Percentiles rank a stretch among this genome's conserved stretches.
Evolutionary conservation across 305 asterid genomes (phyloP).

Genomic region (Fraxinus greggii): DNA sequence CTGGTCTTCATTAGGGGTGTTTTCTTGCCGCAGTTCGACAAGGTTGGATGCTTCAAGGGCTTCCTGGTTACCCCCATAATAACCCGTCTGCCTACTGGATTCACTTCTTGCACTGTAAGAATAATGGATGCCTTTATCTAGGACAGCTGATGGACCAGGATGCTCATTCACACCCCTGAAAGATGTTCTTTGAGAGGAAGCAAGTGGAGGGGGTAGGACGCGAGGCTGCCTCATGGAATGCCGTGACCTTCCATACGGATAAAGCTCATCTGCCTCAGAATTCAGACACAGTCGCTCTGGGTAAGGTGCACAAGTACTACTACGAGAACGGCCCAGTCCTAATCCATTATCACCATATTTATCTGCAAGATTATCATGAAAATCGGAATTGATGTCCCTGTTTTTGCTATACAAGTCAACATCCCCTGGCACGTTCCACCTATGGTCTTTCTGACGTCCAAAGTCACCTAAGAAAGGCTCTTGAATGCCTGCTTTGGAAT

Average conservation of each 20-base stretch:
- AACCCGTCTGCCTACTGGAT: conserved; percentile 40
- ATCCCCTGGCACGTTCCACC: conserved; percentile 67
- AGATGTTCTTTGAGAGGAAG: conserved; percentile 52
- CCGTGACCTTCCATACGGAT: conserved; percentile 79
- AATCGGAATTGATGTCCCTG: conserved; percentile 61
- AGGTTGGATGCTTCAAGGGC: conserved; percentile 45
- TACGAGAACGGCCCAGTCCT: conserved; percentile 56
- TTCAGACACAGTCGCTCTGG: conserved; percentile 58
- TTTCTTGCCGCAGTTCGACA: conserved; percentile 46
- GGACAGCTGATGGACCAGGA: conserved; percentile 48
- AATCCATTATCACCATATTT: conserved; percentile 67
- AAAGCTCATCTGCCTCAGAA: conserved; percentile 58
- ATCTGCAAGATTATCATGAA: conserved; percentile 52
- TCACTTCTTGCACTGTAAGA: conserved; percentile 45
- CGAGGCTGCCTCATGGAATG: conserved; percentile 91
- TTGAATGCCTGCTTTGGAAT: conserved; percentile 43
- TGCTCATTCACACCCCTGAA: conserved; percentile 45
- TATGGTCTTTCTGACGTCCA: conserved; percentile 59
- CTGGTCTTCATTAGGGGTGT: conserved; percentile 41
- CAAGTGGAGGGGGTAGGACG: conserved; percentile 89
- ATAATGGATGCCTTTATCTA: conserved; percentile 40
- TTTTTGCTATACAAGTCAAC: conserved; percentile 53
- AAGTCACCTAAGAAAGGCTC: conserved; percentile 68
- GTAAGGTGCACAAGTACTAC: conserved; percentile 51
- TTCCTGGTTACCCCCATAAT: conserved; percentile 53